Evolutionary conservation across 306 rosid species (phyloP).

Genomic region (Malus sieversii): DNA sequence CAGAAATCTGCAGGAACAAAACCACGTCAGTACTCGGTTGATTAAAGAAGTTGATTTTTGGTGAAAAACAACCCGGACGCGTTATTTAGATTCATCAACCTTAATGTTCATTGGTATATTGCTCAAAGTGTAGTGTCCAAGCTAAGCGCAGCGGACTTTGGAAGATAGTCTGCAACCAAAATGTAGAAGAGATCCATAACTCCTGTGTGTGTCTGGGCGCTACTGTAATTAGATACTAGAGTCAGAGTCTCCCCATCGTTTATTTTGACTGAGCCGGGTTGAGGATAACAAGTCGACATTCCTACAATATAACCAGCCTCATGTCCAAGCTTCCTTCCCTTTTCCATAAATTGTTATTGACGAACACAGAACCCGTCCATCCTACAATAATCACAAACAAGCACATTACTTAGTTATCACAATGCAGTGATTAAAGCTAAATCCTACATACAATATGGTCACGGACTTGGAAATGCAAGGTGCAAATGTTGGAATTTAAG

Average conservation of each 20-base stretch:
- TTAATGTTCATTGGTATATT: not conserved
- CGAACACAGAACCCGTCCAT: constrained; percentile 60
- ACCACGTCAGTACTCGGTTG: not conserved
- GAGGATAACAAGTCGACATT: constrained; percentile 75
- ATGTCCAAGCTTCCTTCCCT: constrained; percentile 57
- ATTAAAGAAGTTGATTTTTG: not conserved
- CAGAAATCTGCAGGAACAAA: not conserved
- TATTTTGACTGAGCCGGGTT: constrained; percentile 52
- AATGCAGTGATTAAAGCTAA: not conserved
- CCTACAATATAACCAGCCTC: constrained; percentile 66
- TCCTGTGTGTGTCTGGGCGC: constrained; percentile 41
- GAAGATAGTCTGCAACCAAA: constrained; percentile 53
- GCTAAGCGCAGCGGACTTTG: constrained; percentile 19
- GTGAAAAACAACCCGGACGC: not conserved
- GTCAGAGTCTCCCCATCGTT: constrained; percentile 41
- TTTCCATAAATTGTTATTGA: constrained; percentile 60
- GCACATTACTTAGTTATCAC: not conserved
- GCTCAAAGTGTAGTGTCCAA: constrained; percentile 18
- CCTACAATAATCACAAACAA: constrained; percentile 26
- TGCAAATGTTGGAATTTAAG: too few species aligned
- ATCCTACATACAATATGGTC: not conserved
- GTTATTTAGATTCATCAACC: too few species aligned
- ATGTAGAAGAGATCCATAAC: constrained; percentile 74
- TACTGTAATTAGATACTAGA: constrained; percentile 42
- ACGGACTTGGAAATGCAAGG: too few species aligned